A percentile compares a stretch with the other conserved stretches of the same genome.
phyloP scores from a whole-genome alignment of 768 basidiomycete genomes.

The Candolleomyces aberdarensis region DNA sequence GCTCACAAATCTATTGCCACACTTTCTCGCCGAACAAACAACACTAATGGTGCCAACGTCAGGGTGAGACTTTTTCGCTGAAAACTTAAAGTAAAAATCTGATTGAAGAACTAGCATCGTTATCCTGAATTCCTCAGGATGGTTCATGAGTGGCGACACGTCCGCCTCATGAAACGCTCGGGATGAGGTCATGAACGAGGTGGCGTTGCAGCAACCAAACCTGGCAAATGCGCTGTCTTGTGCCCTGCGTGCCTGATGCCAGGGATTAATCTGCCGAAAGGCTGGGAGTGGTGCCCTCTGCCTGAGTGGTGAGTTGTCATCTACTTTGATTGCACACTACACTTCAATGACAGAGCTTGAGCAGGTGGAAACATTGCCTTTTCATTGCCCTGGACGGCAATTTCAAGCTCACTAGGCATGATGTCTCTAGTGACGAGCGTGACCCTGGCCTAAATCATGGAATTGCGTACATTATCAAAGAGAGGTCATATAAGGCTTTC shows the following conservation, averaged over 20 bases:
- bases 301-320: neutral
- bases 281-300: slow-evolving; percentile 12
- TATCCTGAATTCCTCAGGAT: slow-evolving; percentile 16
- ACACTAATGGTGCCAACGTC: slow-evolving; percentile 17
- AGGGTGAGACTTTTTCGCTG: neutral
- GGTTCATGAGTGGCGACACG: slow-evolving; percentile 17
- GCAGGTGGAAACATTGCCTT: slow-evolving; percentile 1
- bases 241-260: slow-evolving; percentile 21
- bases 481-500: neutral
- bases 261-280: slow-evolving; percentile 16
- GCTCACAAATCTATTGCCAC: neutral
- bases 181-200: slow-evolving; percentile 12
- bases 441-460: slow-evolving; percentile 7
- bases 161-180: slow-evolving; percentile 15
- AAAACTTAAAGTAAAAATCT: neutral
- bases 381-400: slow-evolving; percentile 8
- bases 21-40: slow-evolving; percentile 14
- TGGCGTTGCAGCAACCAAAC: slow-evolving; percentile 9
- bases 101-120: slow-evolving; percentile 12
- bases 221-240: slow-evolving; percentile 18
- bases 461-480: slow-evolving; percentile 2
- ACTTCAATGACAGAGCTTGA: neutral
- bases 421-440: slow-evolving; percentile 1
- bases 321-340: neutral
- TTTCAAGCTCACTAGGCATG: neutral